Conservation (phyloP, 306 rosid genomes). For the Ziziphus jujuba region DNA sequence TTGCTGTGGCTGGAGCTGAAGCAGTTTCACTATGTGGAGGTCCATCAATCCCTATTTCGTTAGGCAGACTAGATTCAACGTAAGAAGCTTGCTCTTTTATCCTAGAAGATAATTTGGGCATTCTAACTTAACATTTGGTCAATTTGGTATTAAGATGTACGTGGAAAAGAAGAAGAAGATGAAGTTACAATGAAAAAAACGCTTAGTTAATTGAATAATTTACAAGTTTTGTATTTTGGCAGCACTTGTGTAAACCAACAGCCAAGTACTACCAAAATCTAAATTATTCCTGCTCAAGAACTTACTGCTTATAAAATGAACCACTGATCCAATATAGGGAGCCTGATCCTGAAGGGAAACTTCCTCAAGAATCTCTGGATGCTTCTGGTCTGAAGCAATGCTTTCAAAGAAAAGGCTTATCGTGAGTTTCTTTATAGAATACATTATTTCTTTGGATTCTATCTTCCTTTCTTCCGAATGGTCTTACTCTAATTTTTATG, state of each 20-base stretch:
- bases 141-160: slow-evolving; percentile 23
- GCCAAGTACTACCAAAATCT: background rate
- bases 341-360: slow-evolving; percentile 88
- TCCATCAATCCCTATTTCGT: slow-evolving; percentile 65
- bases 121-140: slow-evolving; percentile 8
- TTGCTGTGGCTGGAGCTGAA: slow-evolving; percentile 95
- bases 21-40: slow-evolving; percentile 92
- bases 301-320: slow-evolving; percentile 9
- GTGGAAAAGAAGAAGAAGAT: background rate
- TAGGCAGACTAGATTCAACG: slow-evolving; percentile 82
- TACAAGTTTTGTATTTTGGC: background rate
- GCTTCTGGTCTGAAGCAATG: slow-evolving; percentile 75
- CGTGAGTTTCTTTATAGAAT: slow-evolving; percentile 53
- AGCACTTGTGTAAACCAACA: slow-evolving; percentile 12
- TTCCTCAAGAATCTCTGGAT: slow-evolving; percentile 78
- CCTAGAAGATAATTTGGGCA: slow-evolving; percentile 15
- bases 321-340: slow-evolving; percentile 38
- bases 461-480: background rate
- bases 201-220: background rate
- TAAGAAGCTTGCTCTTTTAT: slow-evolving; percentile 41
- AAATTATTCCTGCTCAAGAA: slow-evolving; percentile 1
- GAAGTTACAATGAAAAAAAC: background rate
- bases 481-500: background rate
- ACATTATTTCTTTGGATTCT: background rate
- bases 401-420: slow-evolving; percentile 78